Percentiles rank a stretch among this genome's conserved stretches.
These are phyloP conservation scores for Parastagonospora avenae DNA, from an alignment of 2,329 filamentous ascomycete genomes.

Conservation along the genomic window DNA sequence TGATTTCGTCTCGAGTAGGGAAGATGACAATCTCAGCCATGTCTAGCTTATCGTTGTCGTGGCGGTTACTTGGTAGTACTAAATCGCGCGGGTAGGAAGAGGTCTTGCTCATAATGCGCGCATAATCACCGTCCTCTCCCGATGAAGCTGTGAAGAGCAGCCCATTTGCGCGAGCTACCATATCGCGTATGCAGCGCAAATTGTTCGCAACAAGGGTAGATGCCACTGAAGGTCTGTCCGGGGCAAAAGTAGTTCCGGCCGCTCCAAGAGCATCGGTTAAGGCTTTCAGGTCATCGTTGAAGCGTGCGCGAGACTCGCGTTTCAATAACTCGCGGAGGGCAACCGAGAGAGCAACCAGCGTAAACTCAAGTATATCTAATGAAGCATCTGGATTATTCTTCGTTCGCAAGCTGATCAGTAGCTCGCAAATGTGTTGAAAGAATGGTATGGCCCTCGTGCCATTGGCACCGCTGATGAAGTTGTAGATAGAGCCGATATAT, in stretches of 20 bases:
- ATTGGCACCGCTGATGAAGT: conserved; percentile 40
- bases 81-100: conserved; percentile 33
- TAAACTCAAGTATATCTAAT: not conserved
- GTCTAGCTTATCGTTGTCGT: conserved; percentile 43
- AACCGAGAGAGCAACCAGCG: conserved; percentile 12
- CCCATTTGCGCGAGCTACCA: conserved; percentile 21
- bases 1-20: conserved; percentile 38
- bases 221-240: not conserved
- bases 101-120: not conserved
- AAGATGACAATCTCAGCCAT: conserved; percentile 39
- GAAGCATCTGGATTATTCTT: not conserved
- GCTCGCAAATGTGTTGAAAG: conserved; percentile 31
- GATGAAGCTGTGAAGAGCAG: conserved; percentile 12
- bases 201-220: conserved; percentile 1
- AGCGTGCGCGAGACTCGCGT: conserved; percentile 22
- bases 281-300: conserved; percentile 21
- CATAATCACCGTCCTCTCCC: conserved; percentile 1
- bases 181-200: conserved; percentile 15
- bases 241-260: conserved; percentile 5
- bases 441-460: conserved; percentile 39
- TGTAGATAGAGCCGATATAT: conserved; percentile 41
- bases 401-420: conserved; percentile 1
- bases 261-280: conserved; percentile 12
- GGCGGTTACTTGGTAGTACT: conserved; percentile 24
- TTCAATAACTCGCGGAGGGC: conserved; percentile 26